These are phyloP conservation scores for Trichoderma oligosporum DNA, from an alignment of 2,329 filamentous ascomycete genomes.

Conservation along the genomic window DNA sequence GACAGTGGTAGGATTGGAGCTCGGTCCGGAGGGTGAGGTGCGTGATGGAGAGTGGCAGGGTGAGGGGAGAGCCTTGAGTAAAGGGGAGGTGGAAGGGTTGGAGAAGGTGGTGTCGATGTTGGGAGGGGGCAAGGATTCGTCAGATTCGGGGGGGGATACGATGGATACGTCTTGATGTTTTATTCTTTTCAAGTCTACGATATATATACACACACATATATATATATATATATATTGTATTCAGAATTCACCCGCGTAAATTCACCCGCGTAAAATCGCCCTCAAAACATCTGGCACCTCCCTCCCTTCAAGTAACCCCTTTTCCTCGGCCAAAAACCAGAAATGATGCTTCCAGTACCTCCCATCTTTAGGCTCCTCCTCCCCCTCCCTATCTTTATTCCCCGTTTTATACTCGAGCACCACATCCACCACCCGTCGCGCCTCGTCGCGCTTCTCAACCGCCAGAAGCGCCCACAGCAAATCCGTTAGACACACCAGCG, in stretches of 20 bases:
- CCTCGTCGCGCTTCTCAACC: constrained; percentile 27
- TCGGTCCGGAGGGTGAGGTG: constrained; percentile 58
- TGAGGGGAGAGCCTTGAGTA: constrained; percentile 46
- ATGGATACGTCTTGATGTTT: constrained; percentile 32
- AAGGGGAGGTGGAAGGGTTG: constrained; percentile 55
- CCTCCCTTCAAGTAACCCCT: constrained; percentile 35
- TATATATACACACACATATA: too few species aligned
- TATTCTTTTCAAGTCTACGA: too few species aligned
- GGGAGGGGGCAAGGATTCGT: constrained; percentile 25
- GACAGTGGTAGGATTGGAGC: constrained; percentile 61
- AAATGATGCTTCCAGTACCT: constrained; percentile 49
- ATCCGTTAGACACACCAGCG: constrained; percentile 42
- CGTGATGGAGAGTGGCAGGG: constrained; percentile 63
- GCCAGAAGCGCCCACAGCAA: constrained; percentile 38
- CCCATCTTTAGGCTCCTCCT: constrained; percentile 23
- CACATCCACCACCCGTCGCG: constrained; percentile 32
- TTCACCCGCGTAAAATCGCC: constrained; percentile 17
- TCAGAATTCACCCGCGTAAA: too few species aligned
- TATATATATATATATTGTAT: neutral
- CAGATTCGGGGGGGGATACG: constrained; percentile 22
- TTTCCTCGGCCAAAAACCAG: constrained; percentile 44
- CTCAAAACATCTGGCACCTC: constrained; percentile 25
- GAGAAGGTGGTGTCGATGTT: constrained; percentile 50
- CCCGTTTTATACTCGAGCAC: constrained; percentile 30
- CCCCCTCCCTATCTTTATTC: neutral